Conservation (phyloP, 495 filamentous ascomycete genomes). For the Trichoderma asperelloides region DNA sequence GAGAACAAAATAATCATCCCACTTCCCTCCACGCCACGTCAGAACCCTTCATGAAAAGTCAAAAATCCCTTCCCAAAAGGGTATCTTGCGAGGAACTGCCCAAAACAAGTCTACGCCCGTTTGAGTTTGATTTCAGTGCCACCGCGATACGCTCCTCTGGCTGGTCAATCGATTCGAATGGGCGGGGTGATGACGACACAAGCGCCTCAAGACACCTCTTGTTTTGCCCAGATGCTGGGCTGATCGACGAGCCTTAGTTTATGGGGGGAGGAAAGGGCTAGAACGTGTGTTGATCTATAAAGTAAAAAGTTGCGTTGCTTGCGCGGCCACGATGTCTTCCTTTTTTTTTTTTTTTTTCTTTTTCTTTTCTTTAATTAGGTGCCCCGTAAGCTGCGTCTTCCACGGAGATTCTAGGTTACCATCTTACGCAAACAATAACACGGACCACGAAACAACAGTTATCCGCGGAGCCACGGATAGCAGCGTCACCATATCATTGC, state of each 20-base stretch:
- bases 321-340: no score
- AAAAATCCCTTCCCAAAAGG: not conserved
- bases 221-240: not conserved
- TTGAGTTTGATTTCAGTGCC: not conserved
- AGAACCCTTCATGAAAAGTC: not conserved
- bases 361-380: no score
- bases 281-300: no score
- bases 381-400: no score
- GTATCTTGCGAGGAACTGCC: not conserved
- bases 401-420: not conserved
- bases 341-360: no score
- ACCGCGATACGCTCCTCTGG: not conserved
- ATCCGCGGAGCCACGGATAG: not conserved
- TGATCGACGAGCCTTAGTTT: no score
- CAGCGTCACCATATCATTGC: not conserved
- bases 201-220: not conserved
- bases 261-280: no score
- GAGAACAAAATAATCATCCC: no score
- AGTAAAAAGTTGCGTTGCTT: no score
- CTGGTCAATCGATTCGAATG: not conserved
- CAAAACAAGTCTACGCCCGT: not conserved
- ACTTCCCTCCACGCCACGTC: no score
- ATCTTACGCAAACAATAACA: not conserved
- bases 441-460: not conserved
- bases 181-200: slow-evolving; percentile 3